These are phyloP conservation scores for Ensete glaucum DNA, from an alignment of 176 grass and related monocot species.

Conservation along the genomic window DNA sequence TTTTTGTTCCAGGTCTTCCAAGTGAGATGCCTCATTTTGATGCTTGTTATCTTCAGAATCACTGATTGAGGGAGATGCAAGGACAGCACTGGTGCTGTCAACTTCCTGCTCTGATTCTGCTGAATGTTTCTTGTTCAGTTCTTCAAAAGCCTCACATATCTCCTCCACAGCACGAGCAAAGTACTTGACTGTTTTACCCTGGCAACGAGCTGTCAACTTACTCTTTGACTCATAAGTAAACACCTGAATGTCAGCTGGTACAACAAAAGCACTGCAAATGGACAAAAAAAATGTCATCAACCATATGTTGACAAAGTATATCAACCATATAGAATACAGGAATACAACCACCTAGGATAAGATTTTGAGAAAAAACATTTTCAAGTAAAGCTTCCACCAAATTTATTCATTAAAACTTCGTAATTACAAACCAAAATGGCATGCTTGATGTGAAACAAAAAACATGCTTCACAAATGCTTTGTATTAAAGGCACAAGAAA, in stretches of 20 bases:
- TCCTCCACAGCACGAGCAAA: slow-evolving; percentile 70
- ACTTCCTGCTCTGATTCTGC: background rate
- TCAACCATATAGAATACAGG: too few relatives aligned
- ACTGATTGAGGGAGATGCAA: slow-evolving; percentile 2
- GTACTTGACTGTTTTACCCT: slow-evolving; percentile 44
- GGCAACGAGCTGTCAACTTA: slow-evolving; percentile 47
- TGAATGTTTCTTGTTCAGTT: slow-evolving; percentile 27
- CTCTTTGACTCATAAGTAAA: slow-evolving; percentile 64
- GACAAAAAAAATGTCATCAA: slow-evolving; percentile 3
- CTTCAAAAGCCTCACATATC: slow-evolving; percentile 78
- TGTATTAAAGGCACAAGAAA: background rate
- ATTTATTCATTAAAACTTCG: background rate
- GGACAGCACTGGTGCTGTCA: background rate
- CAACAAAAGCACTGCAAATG: slow-evolving; percentile 64
- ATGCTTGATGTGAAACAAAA: background rate
- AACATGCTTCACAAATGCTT: background rate
- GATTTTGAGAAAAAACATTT: background rate
- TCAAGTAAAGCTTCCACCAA: background rate
- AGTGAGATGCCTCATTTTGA: slow-evolving; percentile 35
- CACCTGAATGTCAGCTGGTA: slow-evolving; percentile 69
- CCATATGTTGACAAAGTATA: background rate
- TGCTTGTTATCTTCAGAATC: slow-evolving; percentile 32
- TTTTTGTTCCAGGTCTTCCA: slow-evolving; percentile 24
- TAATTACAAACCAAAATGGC: background rate
- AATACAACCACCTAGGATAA: background rate